These are phyloP conservation scores for Berberis vulgaris DNA, from an alignment of 164 flowering plant genomes.

Conservation along the genomic window DNA sequence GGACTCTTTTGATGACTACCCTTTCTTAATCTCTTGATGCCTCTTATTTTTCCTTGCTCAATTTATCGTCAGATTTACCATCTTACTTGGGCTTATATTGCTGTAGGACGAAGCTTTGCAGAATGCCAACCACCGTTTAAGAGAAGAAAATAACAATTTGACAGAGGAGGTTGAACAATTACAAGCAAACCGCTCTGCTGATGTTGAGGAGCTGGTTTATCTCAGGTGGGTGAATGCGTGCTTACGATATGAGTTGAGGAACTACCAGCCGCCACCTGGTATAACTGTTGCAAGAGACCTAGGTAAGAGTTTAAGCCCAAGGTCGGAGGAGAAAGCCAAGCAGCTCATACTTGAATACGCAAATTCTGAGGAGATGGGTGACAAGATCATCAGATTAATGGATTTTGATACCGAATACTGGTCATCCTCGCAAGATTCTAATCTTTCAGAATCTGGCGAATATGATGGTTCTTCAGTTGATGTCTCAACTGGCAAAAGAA, in stretches of 20 bases:
- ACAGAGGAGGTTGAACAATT: slow-evolving; percentile 57
- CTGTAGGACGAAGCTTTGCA: slow-evolving; percentile 42
- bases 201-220: slow-evolving; percentile 82
- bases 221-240: slow-evolving; percentile 95
- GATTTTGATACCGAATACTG: slow-evolving; percentile 55
- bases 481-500: slow-evolving; percentile 16
- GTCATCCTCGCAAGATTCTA: slow-evolving; percentile 55
- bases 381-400: slow-evolving; percentile 9
- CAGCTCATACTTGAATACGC: slow-evolving; percentile 82
- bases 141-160: slow-evolving; percentile 47
- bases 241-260: slow-evolving; percentile 70
- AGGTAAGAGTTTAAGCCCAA: slow-evolving; percentile 66
- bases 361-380: slow-evolving; percentile 36
- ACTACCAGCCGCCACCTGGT: slow-evolving; percentile 51
- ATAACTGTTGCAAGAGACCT: slow-evolving; percentile 78
- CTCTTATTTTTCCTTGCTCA: not conserved
- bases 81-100: not conserved
- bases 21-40: not conserved
- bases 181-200: slow-evolving; percentile 52
- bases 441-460: slow-evolving; percentile 48
- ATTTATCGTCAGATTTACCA: not conserved
- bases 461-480: slow-evolving; percentile 42
- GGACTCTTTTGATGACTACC: too few relatives aligned
- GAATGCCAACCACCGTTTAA: slow-evolving; percentile 24
- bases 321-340: slow-evolving; percentile 80